phyloP scores from a whole-genome alignment of 2,329 filamentous ascomycete species.

The Geosmithia flava region DNA sequence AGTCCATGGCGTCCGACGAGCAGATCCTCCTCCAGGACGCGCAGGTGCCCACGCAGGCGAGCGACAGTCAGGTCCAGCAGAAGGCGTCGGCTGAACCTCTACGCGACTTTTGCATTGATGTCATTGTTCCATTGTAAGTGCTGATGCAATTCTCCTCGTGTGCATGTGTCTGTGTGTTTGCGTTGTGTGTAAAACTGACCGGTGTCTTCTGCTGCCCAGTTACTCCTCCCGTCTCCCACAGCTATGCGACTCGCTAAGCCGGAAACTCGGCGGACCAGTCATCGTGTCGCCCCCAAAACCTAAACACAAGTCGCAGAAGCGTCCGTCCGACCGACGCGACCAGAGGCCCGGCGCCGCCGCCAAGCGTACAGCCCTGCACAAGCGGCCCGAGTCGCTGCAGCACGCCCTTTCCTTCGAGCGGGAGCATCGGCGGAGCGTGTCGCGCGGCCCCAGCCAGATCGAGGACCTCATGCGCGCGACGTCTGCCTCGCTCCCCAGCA shows the following conservation, averaged over 20 bases:
- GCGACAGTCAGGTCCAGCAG: slow-evolving; percentile 22
- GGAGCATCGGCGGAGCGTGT: slow-evolving; percentile 38
- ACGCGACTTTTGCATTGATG: slow-evolving; percentile 67
- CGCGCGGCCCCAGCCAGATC: slow-evolving; percentile 41
- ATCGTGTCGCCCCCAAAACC: slow-evolving; percentile 41
- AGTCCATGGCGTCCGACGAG: slow-evolving; percentile 57
- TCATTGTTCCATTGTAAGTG: slow-evolving; percentile 66
- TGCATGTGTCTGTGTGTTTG: too few species aligned
- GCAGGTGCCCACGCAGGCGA: slow-evolving; percentile 20
- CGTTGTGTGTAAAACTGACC: too few species aligned
- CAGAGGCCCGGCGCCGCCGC: slow-evolving; percentile 38
- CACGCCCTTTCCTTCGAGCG: slow-evolving; percentile 50
- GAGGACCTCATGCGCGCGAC: slow-evolving; percentile 53
- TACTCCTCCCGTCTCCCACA: slow-evolving; percentile 67
- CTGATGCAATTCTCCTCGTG: not conserved
- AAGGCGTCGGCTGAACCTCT: slow-evolving; percentile 47
- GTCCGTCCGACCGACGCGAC: slow-evolving; percentile 26
- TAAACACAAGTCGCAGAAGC: slow-evolving; percentile 25
- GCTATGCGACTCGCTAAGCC: slow-evolving; percentile 56
- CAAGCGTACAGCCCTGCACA: slow-evolving; percentile 31
- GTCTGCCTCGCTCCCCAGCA: slow-evolving; percentile 41
- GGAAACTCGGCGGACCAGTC: slow-evolving; percentile 62
- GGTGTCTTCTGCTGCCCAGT: too few species aligned
- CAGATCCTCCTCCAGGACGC: slow-evolving; percentile 36
- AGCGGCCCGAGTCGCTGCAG: slow-evolving; percentile 40